A percentile compares a stretch with the other conserved stretches of the same genome.
phyloP scores from a whole-genome alignment of 1,284 basidiomycete genomes.

The Vanrija humicola region DNA sequence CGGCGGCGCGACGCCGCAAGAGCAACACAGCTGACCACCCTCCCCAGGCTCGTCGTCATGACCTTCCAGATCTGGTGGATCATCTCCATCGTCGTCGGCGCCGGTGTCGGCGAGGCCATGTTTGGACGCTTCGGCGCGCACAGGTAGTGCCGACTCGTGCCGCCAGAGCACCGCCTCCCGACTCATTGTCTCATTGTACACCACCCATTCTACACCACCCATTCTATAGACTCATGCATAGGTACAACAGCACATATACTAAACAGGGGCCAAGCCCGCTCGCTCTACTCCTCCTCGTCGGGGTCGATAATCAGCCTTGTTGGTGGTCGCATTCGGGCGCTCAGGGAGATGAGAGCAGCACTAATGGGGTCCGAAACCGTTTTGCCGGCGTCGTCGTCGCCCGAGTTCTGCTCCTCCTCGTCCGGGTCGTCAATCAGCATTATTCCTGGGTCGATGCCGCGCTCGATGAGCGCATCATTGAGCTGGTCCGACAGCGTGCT shows the following conservation, averaged over 20 bases:
- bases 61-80: constrained; percentile 48
- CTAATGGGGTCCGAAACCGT: not conserved
- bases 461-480: too few species aligned
- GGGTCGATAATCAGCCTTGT: constrained; percentile 14
- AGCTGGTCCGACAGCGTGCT: too few species aligned
- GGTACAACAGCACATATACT: constrained; percentile 11
- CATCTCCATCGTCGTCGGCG: constrained; percentile 38
- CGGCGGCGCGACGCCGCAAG: not conserved
- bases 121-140: constrained; percentile 33
- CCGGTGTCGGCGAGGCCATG: constrained; percentile 41
- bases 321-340: not conserved
- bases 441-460: too few species aligned
- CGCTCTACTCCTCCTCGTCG: constrained; percentile 17
- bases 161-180: not conserved
- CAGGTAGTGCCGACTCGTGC: not conserved
- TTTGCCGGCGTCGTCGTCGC: not conserved
- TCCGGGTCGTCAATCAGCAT: too few species aligned
- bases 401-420: not conserved
- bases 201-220: too few species aligned
- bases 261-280: too few species aligned
- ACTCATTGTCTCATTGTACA: too few species aligned
- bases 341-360: too few species aligned
- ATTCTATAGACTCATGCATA: constrained; percentile 4
- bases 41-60: constrained; percentile 40
- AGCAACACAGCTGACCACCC: not conserved